Base-by-base conservation (phyloP, 2,329 filamentous ascomycete genomes). In the Didymellaceae sp. region DNA sequence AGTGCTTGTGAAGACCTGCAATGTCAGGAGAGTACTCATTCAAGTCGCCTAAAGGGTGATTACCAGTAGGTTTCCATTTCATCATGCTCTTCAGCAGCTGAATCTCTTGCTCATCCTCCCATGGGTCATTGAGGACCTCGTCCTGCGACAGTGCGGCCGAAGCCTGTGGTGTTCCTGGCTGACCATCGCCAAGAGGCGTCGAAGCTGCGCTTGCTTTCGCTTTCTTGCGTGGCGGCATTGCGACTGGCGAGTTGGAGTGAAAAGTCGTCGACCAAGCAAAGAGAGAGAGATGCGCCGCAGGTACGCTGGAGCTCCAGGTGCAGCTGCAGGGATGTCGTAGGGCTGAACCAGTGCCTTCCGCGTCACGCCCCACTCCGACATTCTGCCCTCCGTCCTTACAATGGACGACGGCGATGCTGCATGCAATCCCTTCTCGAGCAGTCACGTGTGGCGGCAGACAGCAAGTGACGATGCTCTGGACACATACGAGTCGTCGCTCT, bases 31-130 rank as follows among this genome's bases (percentile, higher is more conserved):
- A 11, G 30, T 31, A 3, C 18, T 16, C 11, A 22, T 9, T 16
- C 11, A 14, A 21, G 4, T 3, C 1, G 1, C 10, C n/a, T n/a
- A n/a, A 3, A 3, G 6, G 11, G 2, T 7, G 2, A 46, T 8
- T 34, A 69, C 91, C 93, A 31, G 93, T 93, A n/a, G 94, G 94
- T 71, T 99, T 99, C 88, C 90, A 96, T 68, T 87, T 84, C 58
- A 97, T 92, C 60, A 97, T 88, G 43, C 87, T 91, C 71, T 97
- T 97, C 77, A 96, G 91, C 1, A 99, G 81, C 31, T 91, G 92
- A 1, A 90, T 91, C 60, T 96, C 88, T 74, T 99, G 94, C 67
- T 97, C 93, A 66, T 96, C 92, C 4, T 91, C 97, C 94, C 94
- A 99, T 20, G 87, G 84, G 58, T 93, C 90, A 48, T 85, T 83